Base-by-base conservation (phyloP, 179 eudicot species). In the Silene coronaria region DNA sequence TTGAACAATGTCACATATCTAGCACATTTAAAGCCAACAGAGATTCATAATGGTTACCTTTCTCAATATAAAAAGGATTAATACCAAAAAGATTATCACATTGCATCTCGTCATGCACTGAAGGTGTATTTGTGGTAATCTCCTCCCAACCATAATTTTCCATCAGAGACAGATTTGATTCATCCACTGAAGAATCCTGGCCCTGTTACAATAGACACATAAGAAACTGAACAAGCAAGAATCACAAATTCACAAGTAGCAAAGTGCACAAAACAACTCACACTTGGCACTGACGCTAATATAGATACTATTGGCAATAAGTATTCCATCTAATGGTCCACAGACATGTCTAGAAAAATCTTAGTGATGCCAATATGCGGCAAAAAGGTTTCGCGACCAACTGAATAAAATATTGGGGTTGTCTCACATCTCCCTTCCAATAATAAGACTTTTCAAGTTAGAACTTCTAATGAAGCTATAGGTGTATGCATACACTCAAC, bases 41-140 rank as follows among this genome's bases (percentile, higher is more conserved):
- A 71, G 73, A 65, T 11, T 5, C 11, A 22, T 64, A 67, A 21
- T 42, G 51, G 16, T 62, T 83, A 89, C 97, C 97, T 84, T 82
- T 88, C 75, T 85, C 80, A 70, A 94, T 92, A 76, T 86, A 92
- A 83, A 94, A 94, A 36, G 98, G 98, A 81, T 86, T 85, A 75
- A 94, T 79, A 14, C 97, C 98, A 83, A 92, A 94, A 58, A 79
- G 74, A 75, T 79, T 79, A 80, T 87, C 93, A 70, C 86, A 80
- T 38, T 82, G 86, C 93, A 85, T 89, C 34, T 67, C 84, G 72
- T 80, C 84, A 19, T 67, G 57, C 22, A 70, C 58, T 36, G 77
- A 74, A 80, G 75, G 84, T 2, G 63, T 66, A 58, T 75, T 77
- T 46, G 28, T 63, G 36, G 59, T 77, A 73, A 82, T 55, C 79